These are phyloP conservation scores for Ephemerocybe angulata DNA, from an alignment of 768 basidiomycete genomes.

Conservation along the genomic window DNA sequence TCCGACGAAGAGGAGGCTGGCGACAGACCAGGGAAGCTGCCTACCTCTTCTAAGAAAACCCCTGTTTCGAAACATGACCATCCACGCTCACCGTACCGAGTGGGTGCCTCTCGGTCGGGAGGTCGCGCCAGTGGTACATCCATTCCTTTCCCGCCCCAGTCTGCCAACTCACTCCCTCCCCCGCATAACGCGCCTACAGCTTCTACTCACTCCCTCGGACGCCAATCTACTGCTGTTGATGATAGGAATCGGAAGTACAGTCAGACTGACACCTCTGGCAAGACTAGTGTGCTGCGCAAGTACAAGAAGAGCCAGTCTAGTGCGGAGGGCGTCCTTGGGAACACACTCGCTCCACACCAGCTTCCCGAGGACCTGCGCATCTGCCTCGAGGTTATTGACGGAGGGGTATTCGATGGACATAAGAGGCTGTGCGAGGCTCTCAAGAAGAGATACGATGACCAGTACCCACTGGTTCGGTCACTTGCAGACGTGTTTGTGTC, in stretches of 20 bases:
- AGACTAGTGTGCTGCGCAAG: conserved; percentile 59
- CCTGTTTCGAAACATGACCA: conserved; percentile 55
- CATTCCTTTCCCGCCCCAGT: conserved; percentile 76
- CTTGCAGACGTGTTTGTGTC: conserved; percentile 95
- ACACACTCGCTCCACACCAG: conserved; percentile 67
- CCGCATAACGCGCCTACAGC: conserved; percentile 52
- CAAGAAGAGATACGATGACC: conserved; percentile 89
- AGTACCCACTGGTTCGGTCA: conserved; percentile 89
- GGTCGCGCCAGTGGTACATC: conserved; percentile 39
- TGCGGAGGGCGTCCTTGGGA: conserved; percentile 43
- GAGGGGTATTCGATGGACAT: conserved; percentile 87
- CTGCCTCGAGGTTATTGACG: conserved; percentile 84
- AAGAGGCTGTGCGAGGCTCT: conserved; percentile 79
- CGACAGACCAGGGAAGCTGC: conserved; percentile 48
- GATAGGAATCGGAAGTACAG: conserved; percentile 49
- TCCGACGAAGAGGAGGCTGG: conserved; percentile 67
- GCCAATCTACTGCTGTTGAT: conserved; percentile 54
- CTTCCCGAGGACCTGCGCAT: conserved; percentile 84
- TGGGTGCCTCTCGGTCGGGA: conserved; percentile 38
- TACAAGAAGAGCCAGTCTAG: conserved; percentile 63
- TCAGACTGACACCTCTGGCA: conserved; percentile 38
- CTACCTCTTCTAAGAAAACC: conserved; percentile 30
- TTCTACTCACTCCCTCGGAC: conserved; percentile 74
- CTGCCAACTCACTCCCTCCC: conserved; percentile 73
- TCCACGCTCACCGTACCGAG: conserved; percentile 75